Conservation (phyloP, 345 rosid species). For the Pistacia atlantica region DNA sequence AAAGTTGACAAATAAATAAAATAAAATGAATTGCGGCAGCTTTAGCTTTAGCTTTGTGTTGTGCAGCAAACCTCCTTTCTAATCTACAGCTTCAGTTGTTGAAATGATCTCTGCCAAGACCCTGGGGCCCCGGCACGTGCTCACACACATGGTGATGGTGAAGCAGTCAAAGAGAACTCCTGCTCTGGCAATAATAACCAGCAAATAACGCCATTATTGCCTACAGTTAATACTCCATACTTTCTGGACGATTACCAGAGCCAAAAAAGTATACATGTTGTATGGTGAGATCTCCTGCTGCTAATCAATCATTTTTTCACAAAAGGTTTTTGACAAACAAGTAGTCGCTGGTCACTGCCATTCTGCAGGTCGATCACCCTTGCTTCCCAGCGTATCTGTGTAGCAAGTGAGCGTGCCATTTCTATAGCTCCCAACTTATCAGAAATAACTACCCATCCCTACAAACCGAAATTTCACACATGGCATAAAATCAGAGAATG, state of each 20-base stretch:
- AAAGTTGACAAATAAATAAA: constrained; percentile 15
- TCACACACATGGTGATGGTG: background rate
- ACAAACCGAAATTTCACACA: constrained; percentile 15
- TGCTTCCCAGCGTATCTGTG: constrained; percentile 96
- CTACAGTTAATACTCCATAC: background rate
- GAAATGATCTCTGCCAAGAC: constrained; percentile 1
- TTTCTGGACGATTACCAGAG: constrained; percentile 40
- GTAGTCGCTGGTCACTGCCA: constrained; percentile 93
- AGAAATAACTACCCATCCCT: constrained; percentile 93
- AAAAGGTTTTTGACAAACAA: constrained; percentile 94
- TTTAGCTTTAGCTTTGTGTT: background rate
- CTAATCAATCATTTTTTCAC: constrained; percentile 61
- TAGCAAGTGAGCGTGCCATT: constrained; percentile 73
- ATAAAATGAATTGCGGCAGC: constrained; percentile 29
- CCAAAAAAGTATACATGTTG: constrained; percentile 32
- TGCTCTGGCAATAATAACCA: constrained; percentile 19
- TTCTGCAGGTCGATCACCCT: constrained; percentile 92
- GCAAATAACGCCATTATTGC: constrained; percentile 3
- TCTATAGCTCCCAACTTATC: constrained; percentile 81
- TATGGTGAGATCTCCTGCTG: constrained; percentile 20
- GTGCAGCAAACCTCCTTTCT: constrained; percentile 31
- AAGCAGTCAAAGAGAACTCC: constrained; percentile 21
- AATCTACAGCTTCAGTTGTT: constrained; percentile 38
- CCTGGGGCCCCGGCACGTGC: background rate
- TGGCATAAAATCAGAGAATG: background rate